A percentile compares a stretch with the other conserved stretches of the same genome.
Evolutionary conservation across 2,329 filamentous ascomycete species (phyloP).

Genomic region (Pyrenophora teres): DNA sequence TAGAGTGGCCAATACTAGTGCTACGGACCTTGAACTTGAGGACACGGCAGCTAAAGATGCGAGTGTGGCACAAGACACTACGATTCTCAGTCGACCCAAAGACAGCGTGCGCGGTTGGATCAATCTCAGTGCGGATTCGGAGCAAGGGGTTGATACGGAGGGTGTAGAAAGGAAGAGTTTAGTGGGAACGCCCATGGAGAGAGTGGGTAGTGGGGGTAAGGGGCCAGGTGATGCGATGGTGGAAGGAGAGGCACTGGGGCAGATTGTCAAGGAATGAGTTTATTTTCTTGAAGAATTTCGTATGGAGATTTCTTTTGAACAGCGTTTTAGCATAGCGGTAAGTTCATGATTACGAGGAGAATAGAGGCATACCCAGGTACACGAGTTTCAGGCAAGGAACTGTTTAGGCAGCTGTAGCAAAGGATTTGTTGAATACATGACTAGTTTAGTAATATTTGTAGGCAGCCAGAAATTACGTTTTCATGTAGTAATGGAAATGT

Average conservation of each 20-base stretch:
- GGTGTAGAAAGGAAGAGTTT: constrained; percentile 2
- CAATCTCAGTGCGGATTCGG: constrained; percentile 23
- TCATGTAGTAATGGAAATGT: too few species aligned
- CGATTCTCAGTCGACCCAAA: constrained; percentile 36
- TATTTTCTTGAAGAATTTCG: too few species aligned
- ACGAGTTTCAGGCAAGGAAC: too few species aligned
- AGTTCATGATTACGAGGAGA: too few species aligned
- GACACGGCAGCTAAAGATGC: constrained; percentile 18
- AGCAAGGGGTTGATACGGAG: not conserved
- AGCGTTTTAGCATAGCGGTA: too few species aligned
- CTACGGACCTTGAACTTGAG: constrained; percentile 47
- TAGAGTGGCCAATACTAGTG: constrained; percentile 50
- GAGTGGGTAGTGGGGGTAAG: constrained; percentile 7
- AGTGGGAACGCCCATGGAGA: constrained; percentile 12
- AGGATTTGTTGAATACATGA: too few species aligned
- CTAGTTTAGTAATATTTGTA: too few species aligned
- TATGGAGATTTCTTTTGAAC: too few species aligned
- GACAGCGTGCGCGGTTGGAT: constrained; percentile 45
- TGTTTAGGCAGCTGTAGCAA: too few species aligned
- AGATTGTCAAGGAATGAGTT: constrained; percentile 30
- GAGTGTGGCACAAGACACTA: constrained; percentile 32
- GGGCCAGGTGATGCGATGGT: constrained; percentile 36
- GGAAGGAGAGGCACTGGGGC: constrained; percentile 44
- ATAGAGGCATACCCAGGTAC: too few species aligned
- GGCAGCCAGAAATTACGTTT: too few species aligned